Percentiles rank a stretch among this genome's conserved stretches.
These are phyloP conservation scores for Clonostachys byssicola DNA, from an alignment of 2,329 filamentous ascomycete genomes.

Conservation along the genomic window DNA sequence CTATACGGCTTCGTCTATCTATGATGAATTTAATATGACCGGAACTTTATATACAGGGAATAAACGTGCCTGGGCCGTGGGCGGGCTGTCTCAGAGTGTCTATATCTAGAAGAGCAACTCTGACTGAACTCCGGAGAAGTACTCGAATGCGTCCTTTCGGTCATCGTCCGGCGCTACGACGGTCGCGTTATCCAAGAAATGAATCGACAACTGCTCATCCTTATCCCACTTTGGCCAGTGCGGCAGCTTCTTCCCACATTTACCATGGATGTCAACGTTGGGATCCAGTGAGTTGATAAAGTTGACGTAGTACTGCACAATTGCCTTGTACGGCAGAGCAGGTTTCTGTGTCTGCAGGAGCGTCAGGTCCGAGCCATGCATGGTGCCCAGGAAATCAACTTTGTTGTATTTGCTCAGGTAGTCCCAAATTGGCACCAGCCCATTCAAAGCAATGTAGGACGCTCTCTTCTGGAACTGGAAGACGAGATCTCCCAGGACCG, in stretches of 20 bases:
- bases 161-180: slow-evolving; percentile 24
- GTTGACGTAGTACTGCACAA: slow-evolving; percentile 52
- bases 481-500: slow-evolving; percentile 57
- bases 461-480: slow-evolving; percentile 33
- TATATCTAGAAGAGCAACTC: too few relatives aligned
- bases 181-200: slow-evolving; percentile 22
- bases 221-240: slow-evolving; percentile 33
- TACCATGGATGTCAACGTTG: slow-evolving; percentile 28
- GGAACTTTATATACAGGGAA: too few relatives aligned
- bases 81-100: too few relatives aligned
- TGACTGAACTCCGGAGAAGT: too few relatives aligned
- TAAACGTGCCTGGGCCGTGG: too few relatives aligned
- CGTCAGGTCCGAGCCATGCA: slow-evolving; percentile 55
- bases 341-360: slow-evolving; percentile 43
- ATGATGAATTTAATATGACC: too few relatives aligned
- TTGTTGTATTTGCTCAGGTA: slow-evolving; percentile 58
- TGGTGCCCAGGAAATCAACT: slow-evolving; percentile 59
- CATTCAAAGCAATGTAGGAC: slow-evolving; percentile 36
- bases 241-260: slow-evolving; percentile 8
- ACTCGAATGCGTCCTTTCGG: too few relatives aligned
- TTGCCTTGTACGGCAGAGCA: slow-evolving; percentile 42
- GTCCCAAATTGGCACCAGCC: slow-evolving; percentile 49
- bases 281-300: slow-evolving; percentile 56
- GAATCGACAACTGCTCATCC: slow-evolving; percentile 44
- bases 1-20: too few relatives aligned